Evolutionary conservation across 108 stramenopile species (phyloP), one percentile per base, ranked within the genome.

Genomic region (Mediolabrus comicus): DNA sequence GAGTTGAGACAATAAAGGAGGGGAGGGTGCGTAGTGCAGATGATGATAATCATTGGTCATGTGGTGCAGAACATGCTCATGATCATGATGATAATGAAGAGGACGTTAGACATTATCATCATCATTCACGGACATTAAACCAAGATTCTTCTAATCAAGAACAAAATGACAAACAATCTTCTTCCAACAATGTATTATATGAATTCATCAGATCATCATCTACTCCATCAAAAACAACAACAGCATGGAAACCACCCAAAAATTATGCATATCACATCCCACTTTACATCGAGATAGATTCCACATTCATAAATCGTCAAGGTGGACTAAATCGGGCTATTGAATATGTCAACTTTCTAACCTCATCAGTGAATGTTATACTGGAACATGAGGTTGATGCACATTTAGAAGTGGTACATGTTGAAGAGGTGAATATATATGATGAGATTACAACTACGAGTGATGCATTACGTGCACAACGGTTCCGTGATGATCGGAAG

Each of bases 381-480:
- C 54, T 65, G 32, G 75, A 76, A 63, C 55, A 76, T 46, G 75
- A 76, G 57, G 60, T 76, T 0, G 75, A 76, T 65, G 61, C 74
- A 12, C 74, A 75, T 62, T 62, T 75, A 5, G 62, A 69, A 49
- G 67, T 75, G 38, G 30, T 69, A 13, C 68, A 69, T 28, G 28
- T 75, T 9, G 61, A 62, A 59, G 61, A 62, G 65, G 69, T 67
- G 33, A 36, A 70, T 63, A 33, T 24, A 5, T 76, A 34, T 31
- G 70, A 76, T 22, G 58, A 30, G 26, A 26, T 51, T 24, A 64
- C 52, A 1, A 65, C 53, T 46, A 62, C 75, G 16, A 57, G 35
- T 32, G 75, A 64, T 12, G 75, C 75, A 0, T 62, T 76, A 2
- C 59, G 35, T 6, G 43, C 53, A 8, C 67, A 58, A 56, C 28